These are phyloP conservation scores for Nymphaea colorata DNA, from an alignment of 164 flowering plant genomes.

Conservation along the genomic window DNA sequence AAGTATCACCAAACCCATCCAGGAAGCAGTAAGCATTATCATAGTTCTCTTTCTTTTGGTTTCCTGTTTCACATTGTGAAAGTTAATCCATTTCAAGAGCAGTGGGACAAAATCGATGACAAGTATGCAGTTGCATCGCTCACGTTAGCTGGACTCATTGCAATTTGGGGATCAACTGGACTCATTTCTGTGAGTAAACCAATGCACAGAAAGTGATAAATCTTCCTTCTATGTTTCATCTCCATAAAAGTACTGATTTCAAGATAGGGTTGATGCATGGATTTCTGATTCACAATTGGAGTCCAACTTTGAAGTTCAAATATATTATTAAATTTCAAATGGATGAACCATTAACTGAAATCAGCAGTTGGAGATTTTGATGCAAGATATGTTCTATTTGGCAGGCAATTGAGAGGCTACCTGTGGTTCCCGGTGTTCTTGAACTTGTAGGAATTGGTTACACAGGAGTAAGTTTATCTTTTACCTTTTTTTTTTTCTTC, in stretches of 20 bases:
- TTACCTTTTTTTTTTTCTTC: not conserved
- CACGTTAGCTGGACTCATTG: slow-evolving; percentile 51
- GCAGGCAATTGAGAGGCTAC: slow-evolving; percentile 95
- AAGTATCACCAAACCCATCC: slow-evolving; percentile 49
- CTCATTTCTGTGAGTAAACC: slow-evolving; percentile 49
- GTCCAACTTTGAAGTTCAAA: too few relatives aligned
- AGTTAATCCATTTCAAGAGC: not conserved
- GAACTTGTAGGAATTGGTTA: slow-evolving; percentile 92
- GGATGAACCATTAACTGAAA: too few relatives aligned
- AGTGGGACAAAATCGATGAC: slow-evolving; percentile 98
- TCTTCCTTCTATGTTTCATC: not conserved
- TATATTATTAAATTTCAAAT: too few relatives aligned
- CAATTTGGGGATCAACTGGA: slow-evolving; percentile 64
- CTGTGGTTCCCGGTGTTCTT: slow-evolving; percentile 67
- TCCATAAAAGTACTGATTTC: too few relatives aligned
- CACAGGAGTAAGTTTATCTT: slow-evolving; percentile 50
- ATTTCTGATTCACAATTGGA: too few relatives aligned
- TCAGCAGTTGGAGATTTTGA: too few relatives aligned
- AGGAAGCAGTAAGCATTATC: slow-evolving; percentile 47
- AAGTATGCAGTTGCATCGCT: slow-evolving; percentile 81
- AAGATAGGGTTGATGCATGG: too few relatives aligned
- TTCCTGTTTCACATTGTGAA: not conserved
- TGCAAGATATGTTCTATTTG: not conserved
- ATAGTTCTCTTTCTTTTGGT: not conserved
- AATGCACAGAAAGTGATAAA: not conserved